These are phyloP conservation scores for Mycena indigotica DNA, from an alignment of 768 basidiomycete genomes.

Conservation along the genomic window DNA sequence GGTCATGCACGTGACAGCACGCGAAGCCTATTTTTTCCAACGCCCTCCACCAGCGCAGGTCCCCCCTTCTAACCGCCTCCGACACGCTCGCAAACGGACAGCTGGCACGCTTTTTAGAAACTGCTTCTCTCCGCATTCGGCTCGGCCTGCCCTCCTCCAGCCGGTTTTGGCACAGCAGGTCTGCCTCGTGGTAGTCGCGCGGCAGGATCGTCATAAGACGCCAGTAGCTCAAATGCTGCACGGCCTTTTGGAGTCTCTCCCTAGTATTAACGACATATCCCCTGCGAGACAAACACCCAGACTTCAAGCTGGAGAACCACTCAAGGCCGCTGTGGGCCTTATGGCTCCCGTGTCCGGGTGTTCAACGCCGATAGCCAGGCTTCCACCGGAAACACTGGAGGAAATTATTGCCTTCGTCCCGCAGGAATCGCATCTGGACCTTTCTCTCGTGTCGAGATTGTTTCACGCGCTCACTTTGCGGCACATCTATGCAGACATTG, in stretches of 20 bases:
- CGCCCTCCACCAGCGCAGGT: constrained; percentile 1
- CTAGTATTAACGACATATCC: constrained; percentile 3
- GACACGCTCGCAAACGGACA: too few species aligned
- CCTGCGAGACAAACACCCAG: too few species aligned
- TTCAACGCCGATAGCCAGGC: constrained; percentile 18
- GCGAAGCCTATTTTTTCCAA: constrained; percentile 16
- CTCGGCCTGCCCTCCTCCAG: constrained; percentile 5
- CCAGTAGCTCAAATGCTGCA: constrained; percentile 5
- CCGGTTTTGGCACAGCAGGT: constrained; percentile 13
- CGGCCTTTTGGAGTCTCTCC: constrained; percentile 18
- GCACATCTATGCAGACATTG: constrained; percentile 37
- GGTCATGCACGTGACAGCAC: constrained; percentile 1
- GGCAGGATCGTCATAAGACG: constrained; percentile 15
- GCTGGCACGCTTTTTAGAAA: background rate
- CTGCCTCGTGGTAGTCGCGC: constrained; percentile 24
- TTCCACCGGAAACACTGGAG: constrained; percentile 41
- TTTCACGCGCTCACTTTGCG: constrained; percentile 36
- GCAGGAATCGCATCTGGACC: constrained; percentile 31
- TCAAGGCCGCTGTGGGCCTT: constrained; percentile 9
- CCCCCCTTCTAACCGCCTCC: background rate
- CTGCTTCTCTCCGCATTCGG: constrained; percentile 15
- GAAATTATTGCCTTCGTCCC: constrained; percentile 34
- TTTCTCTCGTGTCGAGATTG: constrained; percentile 36
- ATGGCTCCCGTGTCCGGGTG: constrained; percentile 2
- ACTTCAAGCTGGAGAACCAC: constrained; percentile 8